Percentiles rank a stretch among this genome's conserved stretches.
phyloP scores from a whole-genome alignment of 805 yeast genomes.

The Lipomyces anomalus region DNA sequence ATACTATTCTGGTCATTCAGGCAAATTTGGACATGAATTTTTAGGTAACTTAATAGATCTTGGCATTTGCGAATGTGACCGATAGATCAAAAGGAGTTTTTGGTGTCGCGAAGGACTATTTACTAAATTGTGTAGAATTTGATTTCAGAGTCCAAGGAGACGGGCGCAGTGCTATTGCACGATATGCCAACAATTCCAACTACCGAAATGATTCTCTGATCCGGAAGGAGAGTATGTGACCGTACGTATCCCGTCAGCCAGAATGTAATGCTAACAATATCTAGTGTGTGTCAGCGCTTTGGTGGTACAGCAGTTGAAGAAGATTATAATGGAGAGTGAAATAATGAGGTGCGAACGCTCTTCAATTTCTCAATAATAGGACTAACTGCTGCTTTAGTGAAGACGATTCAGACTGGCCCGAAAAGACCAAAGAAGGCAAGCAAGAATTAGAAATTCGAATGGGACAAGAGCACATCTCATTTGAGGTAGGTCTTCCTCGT shows the following conservation, averaged over 20 bases:
- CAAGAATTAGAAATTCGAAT: conserved; percentile 39
- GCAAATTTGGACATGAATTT: conserved; percentile 44
- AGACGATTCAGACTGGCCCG: conserved; percentile 41
- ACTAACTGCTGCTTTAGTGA: conserved; percentile 33
- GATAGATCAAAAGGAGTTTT: too few species aligned
- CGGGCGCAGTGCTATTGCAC: conserved; percentile 32
- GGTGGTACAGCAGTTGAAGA: conserved; percentile 35
- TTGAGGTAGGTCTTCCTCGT: conserved; percentile 28
- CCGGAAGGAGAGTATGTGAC: conserved; percentile 34
- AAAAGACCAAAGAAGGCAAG: conserved; percentile 37
- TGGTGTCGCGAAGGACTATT: not conserved
- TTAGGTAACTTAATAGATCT: conserved; percentile 32
- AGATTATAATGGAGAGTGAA: conserved; percentile 38
- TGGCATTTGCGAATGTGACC: too few species aligned
- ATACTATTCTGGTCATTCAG: conserved; percentile 43
- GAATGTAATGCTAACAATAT: not conserved
- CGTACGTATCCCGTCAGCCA: not conserved
- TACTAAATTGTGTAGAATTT: conserved; percentile 31
- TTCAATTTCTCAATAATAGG: not conserved
- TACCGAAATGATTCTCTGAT: conserved; percentile 42
- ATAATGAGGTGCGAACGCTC: conserved; percentile 31
- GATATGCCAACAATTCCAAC: conserved; percentile 45
- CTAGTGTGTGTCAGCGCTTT: conserved; percentile 34
- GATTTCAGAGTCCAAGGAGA: conserved; percentile 32
- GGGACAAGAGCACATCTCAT: conserved; percentile 34